Conservation (phyloP, 1,284 basidiomycete genomes). For the Cronartium quercuum region DNA sequence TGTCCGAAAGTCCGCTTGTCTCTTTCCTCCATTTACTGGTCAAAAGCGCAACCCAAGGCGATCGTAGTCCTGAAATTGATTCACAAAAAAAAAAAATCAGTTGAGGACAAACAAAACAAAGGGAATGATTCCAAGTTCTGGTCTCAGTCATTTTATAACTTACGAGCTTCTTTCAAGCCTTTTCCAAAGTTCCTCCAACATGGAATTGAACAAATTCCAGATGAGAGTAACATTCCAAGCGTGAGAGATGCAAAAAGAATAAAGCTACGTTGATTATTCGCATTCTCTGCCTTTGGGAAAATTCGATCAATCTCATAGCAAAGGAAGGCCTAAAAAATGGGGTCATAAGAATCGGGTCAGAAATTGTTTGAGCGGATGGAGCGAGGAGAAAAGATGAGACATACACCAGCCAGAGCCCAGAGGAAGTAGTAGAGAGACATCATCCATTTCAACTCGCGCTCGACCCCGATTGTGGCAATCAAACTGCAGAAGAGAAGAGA, state of each 20-base stretch:
- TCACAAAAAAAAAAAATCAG: neutral
- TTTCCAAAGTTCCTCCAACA: slow-evolving; percentile 31
- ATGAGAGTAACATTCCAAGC: slow-evolving; percentile 10
- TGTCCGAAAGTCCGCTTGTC: neutral
- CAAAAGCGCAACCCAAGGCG: neutral
- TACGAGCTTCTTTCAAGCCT: slow-evolving; percentile 15
- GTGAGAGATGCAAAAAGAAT: slow-evolving; percentile 21
- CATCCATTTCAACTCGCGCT: slow-evolving; percentile 18
- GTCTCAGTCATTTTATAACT: too few relatives aligned
- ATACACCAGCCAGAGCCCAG: slow-evolving; percentile 15
- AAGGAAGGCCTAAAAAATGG: slow-evolving; percentile 7
- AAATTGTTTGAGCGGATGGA: neutral
- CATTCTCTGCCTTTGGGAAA: slow-evolving; percentile 6
- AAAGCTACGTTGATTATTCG: slow-evolving; percentile 19
- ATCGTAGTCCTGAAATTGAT: neutral
- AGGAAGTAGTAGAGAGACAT: slow-evolving; percentile 9
- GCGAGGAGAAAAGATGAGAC: neutral
- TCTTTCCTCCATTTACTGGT: neutral
- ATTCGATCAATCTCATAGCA: slow-evolving; percentile 16
- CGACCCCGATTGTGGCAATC: slow-evolving; percentile 19
- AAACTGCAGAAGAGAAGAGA: neutral
- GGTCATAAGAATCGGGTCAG: neutral
- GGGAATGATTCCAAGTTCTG: too few relatives aligned
- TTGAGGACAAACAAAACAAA: too few relatives aligned
- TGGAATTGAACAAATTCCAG: slow-evolving; percentile 14